Evolutionary conservation across 768 basidiomycete genomes (phyloP).

Genomic region (Serendipita vermifera): DNA sequence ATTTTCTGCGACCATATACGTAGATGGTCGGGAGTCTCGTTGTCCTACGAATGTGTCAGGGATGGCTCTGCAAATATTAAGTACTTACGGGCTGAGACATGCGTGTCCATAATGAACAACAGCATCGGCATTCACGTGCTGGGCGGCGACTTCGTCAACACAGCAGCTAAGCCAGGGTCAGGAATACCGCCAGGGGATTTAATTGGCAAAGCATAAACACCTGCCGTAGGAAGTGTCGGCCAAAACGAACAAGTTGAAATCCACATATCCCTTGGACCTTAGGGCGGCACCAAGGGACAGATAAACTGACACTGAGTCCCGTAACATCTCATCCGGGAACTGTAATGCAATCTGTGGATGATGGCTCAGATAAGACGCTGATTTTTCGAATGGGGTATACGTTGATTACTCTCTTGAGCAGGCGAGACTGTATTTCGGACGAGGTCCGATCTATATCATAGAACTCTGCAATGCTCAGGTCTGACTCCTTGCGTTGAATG

Average conservation of each 20-base stretch:
- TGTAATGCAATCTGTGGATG: constrained; percentile 79
- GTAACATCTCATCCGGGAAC: constrained; percentile 88
- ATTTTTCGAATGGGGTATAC: constrained; percentile 16
- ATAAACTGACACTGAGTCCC: constrained; percentile 76
- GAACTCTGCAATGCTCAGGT: constrained; percentile 35
- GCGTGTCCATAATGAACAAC: constrained; percentile 95
- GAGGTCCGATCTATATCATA: constrained; percentile 67
- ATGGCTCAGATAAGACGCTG: no score
- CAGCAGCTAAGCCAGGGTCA: constrained; percentile 54
- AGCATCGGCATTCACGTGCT: constrained; percentile 83
- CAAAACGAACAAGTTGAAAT: constrained; percentile 68
- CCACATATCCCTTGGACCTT: constrained; percentile 27
- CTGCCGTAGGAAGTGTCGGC: constrained; percentile 98
- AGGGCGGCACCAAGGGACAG: constrained; percentile 40
- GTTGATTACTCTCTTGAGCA: constrained; percentile 63
- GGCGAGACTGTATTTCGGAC: constrained; percentile 42
- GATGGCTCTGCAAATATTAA: not conserved
- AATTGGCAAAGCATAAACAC: constrained; percentile 24
- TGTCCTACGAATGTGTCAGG: constrained; percentile 36
- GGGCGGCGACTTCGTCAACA: constrained; percentile 89
- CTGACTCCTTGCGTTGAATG: constrained; percentile 23
- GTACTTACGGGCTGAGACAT: constrained; percentile 75
- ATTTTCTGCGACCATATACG: constrained; percentile 47
- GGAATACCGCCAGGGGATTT: not conserved
- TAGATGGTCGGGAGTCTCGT: constrained; percentile 82